Evolutionary conservation across 2,329 filamentous ascomycete species (phyloP).

Genomic region (Hypomyces perniciosus): DNA sequence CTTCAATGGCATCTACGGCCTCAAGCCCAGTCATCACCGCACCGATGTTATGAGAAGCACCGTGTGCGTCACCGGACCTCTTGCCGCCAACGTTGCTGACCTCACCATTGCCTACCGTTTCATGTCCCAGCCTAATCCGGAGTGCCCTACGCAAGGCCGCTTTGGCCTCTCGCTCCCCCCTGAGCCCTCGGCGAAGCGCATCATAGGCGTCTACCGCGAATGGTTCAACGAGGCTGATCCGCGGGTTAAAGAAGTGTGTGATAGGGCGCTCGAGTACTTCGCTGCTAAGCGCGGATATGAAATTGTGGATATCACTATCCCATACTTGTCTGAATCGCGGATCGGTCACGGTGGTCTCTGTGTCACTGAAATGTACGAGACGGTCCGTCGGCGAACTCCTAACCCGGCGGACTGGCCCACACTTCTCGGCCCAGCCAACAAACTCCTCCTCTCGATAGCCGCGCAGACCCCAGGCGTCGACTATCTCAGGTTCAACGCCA

Average conservation of each 20-base stretch:
- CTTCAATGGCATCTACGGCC: slow-evolving; percentile 75
- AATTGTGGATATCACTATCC: slow-evolving; percentile 57
- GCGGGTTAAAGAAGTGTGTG: slow-evolving; percentile 55
- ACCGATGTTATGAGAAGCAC: slow-evolving; percentile 50
- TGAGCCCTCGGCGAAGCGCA: slow-evolving; percentile 41
- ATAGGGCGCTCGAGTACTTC: slow-evolving; percentile 55
- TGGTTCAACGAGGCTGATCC: slow-evolving; percentile 49
- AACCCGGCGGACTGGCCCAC: slow-evolving; percentile 45
- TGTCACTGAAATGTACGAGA: slow-evolving; percentile 60
- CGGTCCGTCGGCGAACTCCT: slow-evolving; percentile 36
- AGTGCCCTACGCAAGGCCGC: slow-evolving; percentile 50
- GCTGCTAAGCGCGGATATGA: slow-evolving; percentile 43
- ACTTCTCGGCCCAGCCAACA: slow-evolving; percentile 60
- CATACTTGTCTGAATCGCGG: slow-evolving; percentile 64
- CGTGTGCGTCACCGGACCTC: slow-evolving; percentile 63
- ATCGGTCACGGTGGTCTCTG: slow-evolving; percentile 73
- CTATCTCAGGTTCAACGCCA: slow-evolving; percentile 63
- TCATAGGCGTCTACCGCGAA: slow-evolving; percentile 64
- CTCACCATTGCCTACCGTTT: slow-evolving; percentile 76
- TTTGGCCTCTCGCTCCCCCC: slow-evolving; percentile 55
- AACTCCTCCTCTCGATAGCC: slow-evolving; percentile 61
- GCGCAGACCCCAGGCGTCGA: slow-evolving; percentile 61
- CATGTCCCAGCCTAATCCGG: slow-evolving; percentile 67
- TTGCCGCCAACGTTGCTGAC: slow-evolving; percentile 70
- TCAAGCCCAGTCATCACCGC: slow-evolving; percentile 73